Base-by-base conservation (phyloP, 495 filamentous ascomycete genomes). In the Penicillium robsamsonii region DNA sequence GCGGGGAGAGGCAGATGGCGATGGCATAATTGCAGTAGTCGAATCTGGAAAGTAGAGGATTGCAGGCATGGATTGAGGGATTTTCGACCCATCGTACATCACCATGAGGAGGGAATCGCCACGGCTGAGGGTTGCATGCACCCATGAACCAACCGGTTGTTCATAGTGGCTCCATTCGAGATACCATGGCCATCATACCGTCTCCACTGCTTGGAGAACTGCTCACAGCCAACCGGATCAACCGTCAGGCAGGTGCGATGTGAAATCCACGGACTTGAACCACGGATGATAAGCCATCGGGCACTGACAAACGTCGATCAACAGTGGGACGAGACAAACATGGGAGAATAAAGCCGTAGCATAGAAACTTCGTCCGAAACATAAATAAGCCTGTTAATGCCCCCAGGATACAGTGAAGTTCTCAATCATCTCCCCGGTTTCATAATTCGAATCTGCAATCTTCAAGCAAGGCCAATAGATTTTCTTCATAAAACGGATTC, bases 331-430 rank as follows among this genome's bases (percentile, higher is more conserved):
- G 64, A 56, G 55, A 58, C 58, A 57, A 64, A 53, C 50, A 64
- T 44, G 29, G 55, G 57, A 65, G 38, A 60, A 33, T 53, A 53
- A 55, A 50, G 50, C 49, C 42, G 60, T 68, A 58, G 59, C 58
- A 68, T 71, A 53, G 56, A 59, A 65, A 64, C 56, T 57, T 68
- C 57, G 62, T 58, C 61, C 68, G 50, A 71, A 73, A 73, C 73
- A 79, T 79, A 79, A 79, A 79, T 79, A 79, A 62, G 59, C 48
- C 67, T 61, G 60, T 59, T 49, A 55, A 56, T 55, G 70, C 73
- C 73, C 64, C 61, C 55, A 59, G 49, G 52, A 60, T 48, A 58
- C 52, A 47, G 50, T 63, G 48, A 61, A 52, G 57, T 66, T 66
- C 67, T 65, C 62, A 69, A 65, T 67, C 56, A 63, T 60, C 60